Base-by-base conservation (phyloP, 2,329 filamentous ascomycete species). In the Verruconis gallopava region DNA sequence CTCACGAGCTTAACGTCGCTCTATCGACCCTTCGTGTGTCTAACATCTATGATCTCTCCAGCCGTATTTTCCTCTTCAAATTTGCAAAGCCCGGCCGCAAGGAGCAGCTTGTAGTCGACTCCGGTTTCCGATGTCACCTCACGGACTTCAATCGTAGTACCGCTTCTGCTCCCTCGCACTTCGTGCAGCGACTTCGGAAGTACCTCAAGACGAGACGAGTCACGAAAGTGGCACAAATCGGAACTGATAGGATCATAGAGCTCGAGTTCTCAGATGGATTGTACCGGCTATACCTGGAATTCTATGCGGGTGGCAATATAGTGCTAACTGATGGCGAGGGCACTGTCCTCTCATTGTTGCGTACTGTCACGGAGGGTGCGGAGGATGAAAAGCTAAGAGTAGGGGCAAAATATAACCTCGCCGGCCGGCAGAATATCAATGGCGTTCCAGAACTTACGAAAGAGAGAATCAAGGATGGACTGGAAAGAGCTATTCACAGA, bases 271-370 rank as follows among this genome's bases (percentile, higher is more conserved):
- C 84, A 51, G 86, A 96, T 66, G 91, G 91, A 9, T 72, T 79
- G 51, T 95, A 93, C 57, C 73, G 81, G 33, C 61, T 98, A 17
- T 95, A 85, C 57, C 67, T 98, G 20, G 91, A 98, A 63, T 98
- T 98, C 65, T 98, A 94, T 57, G 89, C 91, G 1, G 83, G 84
- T 40, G 91, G 91, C 36, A 98, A 98, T 57, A 80, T 98, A 46
- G 85, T 98, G 47, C 69, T 98, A 41, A 94, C 91, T 2, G 86
- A 96, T 56, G 73, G 71, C 39, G 79, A 93, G 18, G 67, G 88
- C 40, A 91, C 81, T 48, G 88, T 96, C 43, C 59, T 96, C 25
- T 77, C 82, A 0, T 64, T 98, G 15, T 67, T 91, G 50, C 77
- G 91, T 43, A 79, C 81, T 48, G 89, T 96, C 1, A 67, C 76